Conservation (phyloP, 1,139 yeast genomes). For the Debaryomycetaceae sp. region DNA sequence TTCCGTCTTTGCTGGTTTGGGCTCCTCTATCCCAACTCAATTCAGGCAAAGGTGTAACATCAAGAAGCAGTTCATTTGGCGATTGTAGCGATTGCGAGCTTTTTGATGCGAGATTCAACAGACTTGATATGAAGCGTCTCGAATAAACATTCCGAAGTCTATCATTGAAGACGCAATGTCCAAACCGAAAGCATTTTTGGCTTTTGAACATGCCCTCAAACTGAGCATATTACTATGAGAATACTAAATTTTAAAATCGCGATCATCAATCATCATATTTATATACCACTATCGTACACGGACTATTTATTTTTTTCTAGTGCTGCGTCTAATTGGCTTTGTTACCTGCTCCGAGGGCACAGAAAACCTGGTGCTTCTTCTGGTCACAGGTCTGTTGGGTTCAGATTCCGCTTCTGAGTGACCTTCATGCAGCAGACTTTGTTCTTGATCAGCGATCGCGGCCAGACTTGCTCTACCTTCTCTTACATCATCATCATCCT, state of each 20-base stretch:
- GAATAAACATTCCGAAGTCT: too few relatives aligned
- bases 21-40: slow-evolving; percentile 44
- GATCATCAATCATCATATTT: background rate
- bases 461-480: background rate
- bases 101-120: too few relatives aligned
- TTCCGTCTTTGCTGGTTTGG: slow-evolving; percentile 22
- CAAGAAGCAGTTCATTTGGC: background rate
- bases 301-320: slow-evolving; percentile 17
- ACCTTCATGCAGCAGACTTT: slow-evolving; percentile 1
- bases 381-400: slow-evolving; percentile 11
- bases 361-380: slow-evolving; percentile 23
- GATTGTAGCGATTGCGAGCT: background rate
- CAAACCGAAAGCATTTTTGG: too few relatives aligned
- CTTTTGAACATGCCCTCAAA: too few relatives aligned
- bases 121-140: too few relatives aligned
- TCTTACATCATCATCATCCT: background rate
- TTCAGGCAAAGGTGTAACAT: background rate
- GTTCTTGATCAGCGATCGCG: slow-evolving; percentile 6
- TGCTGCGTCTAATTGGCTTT: slow-evolving; percentile 23
- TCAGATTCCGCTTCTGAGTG: slow-evolving; percentile 6
- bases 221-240: background rate
- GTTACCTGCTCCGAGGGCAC: slow-evolving; percentile 7
- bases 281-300: background rate
- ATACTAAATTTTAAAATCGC: background rate
- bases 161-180: too few relatives aligned